These are phyloP conservation scores for Suhomyces emberorum DNA, from an alignment of 805 yeast genomes.

Conservation along the genomic window DNA sequence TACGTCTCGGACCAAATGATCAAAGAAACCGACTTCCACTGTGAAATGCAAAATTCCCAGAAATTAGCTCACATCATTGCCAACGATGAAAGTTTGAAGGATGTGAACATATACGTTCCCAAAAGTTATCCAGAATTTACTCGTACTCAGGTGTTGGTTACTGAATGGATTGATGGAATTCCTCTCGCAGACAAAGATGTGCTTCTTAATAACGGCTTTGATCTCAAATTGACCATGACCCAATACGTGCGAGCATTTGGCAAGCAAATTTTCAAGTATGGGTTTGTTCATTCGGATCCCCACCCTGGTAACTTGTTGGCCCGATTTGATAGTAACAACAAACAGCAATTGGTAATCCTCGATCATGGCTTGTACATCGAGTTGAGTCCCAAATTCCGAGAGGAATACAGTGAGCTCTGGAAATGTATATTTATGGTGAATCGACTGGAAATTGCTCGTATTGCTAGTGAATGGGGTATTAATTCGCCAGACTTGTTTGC, in stretches of 20 bases:
- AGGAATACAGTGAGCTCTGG: constrained; percentile 64
- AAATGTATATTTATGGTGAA: constrained; percentile 55
- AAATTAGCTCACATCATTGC: constrained; percentile 35
- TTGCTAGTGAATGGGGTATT: constrained; percentile 66
- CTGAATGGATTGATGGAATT: constrained; percentile 79
- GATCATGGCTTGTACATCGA: constrained; percentile 74
- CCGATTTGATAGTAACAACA: constrained; percentile 31
- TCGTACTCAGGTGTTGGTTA: constrained; percentile 50
- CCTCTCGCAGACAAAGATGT: constrained; percentile 46
- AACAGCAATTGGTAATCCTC: constrained; percentile 60
- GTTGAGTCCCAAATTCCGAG: constrained; percentile 48
- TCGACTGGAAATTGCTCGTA: constrained; percentile 40
- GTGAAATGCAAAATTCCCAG: constrained; percentile 54
- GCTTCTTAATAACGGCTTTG: constrained; percentile 38
- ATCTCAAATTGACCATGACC: constrained; percentile 42
- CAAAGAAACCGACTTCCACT: constrained; percentile 59
- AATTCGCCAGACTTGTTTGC: constrained; percentile 62
- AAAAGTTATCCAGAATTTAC: constrained; percentile 40
- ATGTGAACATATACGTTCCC: constrained; percentile 54
- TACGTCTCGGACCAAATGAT: constrained; percentile 56
- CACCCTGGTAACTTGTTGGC: constrained; percentile 78
- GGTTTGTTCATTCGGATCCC: constrained; percentile 70
- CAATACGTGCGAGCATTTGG: constrained; percentile 51
- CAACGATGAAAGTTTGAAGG: constrained; percentile 38
- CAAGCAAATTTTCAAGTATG: constrained; percentile 62